These are phyloP conservation scores for Blastocystis sp. DNA, from an alignment of 352 stramenopile species.

Conservation along the genomic window DNA sequence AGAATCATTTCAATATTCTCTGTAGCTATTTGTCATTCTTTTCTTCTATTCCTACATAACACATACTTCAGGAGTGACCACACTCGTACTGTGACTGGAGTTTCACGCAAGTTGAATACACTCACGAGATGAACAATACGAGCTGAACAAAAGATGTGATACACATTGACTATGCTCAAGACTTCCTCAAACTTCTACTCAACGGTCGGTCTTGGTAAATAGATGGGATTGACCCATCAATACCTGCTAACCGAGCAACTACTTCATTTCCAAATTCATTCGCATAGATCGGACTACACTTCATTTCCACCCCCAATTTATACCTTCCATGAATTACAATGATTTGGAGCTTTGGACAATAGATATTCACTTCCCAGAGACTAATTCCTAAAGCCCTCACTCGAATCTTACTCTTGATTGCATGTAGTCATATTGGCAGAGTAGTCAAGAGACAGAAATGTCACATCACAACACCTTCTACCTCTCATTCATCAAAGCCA, in stretches of 20 bases:
- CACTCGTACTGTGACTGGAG: neutral
- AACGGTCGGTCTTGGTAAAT: neutral
- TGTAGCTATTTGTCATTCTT: neutral
- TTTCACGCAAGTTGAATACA: conserved; percentile 36
- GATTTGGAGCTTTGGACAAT: conserved; percentile 56
- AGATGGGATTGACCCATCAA: conserved; percentile 22
- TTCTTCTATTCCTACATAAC: neutral
- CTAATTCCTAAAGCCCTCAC: neutral
- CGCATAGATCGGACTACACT: conserved; percentile 27
- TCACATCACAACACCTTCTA: conserved; percentile 53
- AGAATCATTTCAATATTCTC: neutral
- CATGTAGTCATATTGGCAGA: neutral
- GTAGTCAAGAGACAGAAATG: conserved; percentile 46
- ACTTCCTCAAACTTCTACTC: neutral
- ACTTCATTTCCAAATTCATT: conserved; percentile 30
- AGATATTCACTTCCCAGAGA: conserved; percentile 58
- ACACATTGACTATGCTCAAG: neutral
- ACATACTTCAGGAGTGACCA: conserved; percentile 29
- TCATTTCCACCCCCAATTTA: neutral
- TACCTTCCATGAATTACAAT: conserved; percentile 52
- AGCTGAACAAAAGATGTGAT: conserved; percentile 48
- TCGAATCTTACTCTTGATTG: conserved; percentile 27
- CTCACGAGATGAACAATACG: conserved; percentile 19
- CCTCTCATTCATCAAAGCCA: neutral
- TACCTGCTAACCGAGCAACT: conserved; percentile 8